Percentiles rank a stretch among this genome's conserved stretches.
Evolutionary conservation across 2,329 filamentous ascomycete species (phyloP).

Genomic region (Coniochaeta pulveracea): DNA sequence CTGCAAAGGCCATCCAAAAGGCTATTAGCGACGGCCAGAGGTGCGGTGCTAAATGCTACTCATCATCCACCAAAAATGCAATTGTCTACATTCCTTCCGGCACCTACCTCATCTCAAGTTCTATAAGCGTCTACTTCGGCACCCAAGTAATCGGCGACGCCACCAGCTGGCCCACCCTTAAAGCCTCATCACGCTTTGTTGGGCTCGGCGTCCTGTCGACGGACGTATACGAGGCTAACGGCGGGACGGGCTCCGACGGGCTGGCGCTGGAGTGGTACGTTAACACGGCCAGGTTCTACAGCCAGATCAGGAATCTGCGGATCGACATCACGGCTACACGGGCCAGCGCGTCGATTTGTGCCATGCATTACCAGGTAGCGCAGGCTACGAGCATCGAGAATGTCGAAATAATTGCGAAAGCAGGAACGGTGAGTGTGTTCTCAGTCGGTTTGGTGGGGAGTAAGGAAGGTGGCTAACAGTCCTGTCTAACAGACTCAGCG

Average conservation of each 20-base stretch:
- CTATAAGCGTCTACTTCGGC: slow-evolving; percentile 7
- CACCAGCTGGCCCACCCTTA: not conserved
- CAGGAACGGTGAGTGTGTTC: not conserved
- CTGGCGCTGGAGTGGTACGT: not conserved
- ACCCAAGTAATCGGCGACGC: slow-evolving; percentile 8
- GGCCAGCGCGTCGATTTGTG: not conserved
- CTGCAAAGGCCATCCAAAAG: slow-evolving; percentile 1
- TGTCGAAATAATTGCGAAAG: not conserved
- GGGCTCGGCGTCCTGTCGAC: not conserved
- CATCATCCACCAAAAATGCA: slow-evolving; percentile 8
- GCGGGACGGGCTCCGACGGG: not conserved
- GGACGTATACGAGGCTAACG: not conserved
- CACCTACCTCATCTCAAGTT: slow-evolving; percentile 7
- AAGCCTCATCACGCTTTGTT: not conserved
- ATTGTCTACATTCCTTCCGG: slow-evolving; percentile 11
- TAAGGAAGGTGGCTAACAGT: not conserved
- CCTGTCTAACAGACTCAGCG: not conserved
- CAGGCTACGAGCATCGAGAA: slow-evolving; percentile 1
- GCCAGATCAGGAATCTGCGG: slow-evolving; percentile 2
- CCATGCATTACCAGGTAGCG: not conserved
- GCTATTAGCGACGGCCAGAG: slow-evolving; percentile 8
- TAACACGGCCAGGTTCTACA: slow-evolving; percentile 2
- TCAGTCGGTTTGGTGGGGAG: not conserved
- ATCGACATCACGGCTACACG: slow-evolving; percentile 3
- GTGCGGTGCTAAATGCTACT: slow-evolving; percentile 7